Conservation (phyloP, 257 asterid species). For the Nicotiana benthamiana region DNA sequence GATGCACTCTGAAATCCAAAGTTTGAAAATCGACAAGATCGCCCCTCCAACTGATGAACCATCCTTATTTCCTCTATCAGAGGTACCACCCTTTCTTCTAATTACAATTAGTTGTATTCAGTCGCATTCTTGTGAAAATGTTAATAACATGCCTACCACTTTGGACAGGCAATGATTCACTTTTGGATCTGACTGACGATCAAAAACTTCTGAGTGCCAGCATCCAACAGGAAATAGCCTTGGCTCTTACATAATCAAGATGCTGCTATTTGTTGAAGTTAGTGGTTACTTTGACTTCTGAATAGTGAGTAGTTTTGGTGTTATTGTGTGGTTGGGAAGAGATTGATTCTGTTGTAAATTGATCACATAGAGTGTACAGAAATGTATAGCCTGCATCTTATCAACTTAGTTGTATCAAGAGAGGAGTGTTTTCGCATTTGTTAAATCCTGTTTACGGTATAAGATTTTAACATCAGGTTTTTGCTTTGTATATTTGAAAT, state of each 20-base stretch:
- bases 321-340: neutral
- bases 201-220: neutral
- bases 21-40: slow-evolving; percentile 28
- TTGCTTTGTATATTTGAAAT: neutral
- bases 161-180: slow-evolving; percentile 11
- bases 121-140: neutral
- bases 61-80: slow-evolving; percentile 26
- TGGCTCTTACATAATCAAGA: neutral
- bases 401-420: neutral
- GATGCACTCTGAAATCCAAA: slow-evolving; percentile 44
- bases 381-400: neutral
- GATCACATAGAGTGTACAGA: neutral
- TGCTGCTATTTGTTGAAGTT: neutral
- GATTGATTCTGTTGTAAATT: neutral
- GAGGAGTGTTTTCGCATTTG: neutral
- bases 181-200: slow-evolving; percentile 8
- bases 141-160: neutral
- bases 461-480: neutral
- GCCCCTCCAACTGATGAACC: slow-evolving; percentile 26
- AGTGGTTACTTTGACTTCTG: neutral
- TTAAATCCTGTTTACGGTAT: neutral
- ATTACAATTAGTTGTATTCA: neutral
- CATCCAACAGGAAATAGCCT: neutral
- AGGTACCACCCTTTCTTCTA: slow-evolving; percentile 25
- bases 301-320: neutral